phyloP scores from a whole-genome alignment of 169 alveolate genomes.

The Babesia gibsoni region DNA sequence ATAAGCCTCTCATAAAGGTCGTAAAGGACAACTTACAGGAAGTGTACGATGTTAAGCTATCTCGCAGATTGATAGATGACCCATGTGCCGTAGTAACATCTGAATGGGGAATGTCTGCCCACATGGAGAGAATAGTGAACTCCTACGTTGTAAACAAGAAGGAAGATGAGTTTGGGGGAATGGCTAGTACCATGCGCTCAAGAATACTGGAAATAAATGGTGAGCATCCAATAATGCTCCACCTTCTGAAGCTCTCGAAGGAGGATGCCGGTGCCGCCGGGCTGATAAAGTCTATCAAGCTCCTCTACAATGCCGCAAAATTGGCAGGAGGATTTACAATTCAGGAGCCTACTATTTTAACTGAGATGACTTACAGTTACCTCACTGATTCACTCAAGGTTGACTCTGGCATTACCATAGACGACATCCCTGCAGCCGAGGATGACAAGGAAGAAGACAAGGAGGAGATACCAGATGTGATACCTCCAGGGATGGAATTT shows the following conservation, averaged over 20 bases:
- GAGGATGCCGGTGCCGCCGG: constrained; percentile 48
- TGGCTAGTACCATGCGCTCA: constrained; percentile 65
- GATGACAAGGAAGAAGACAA: constrained; percentile 11
- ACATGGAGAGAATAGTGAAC: constrained; percentile 86
- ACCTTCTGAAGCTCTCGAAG: constrained; percentile 57
- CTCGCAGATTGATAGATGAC: constrained; percentile 81
- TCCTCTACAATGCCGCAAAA: constrained; percentile 76
- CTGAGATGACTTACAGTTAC: constrained; percentile 31
- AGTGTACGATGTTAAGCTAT: constrained; percentile 76
- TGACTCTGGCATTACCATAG: constrained; percentile 13
- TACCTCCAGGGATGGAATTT: constrained; percentile 19
- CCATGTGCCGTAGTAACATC: constrained; percentile 86
- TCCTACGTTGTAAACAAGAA: constrained; percentile 80
- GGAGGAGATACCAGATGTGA: constrained; percentile 6
- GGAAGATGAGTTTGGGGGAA: constrained; percentile 65
- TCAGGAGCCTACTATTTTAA: constrained; percentile 62
- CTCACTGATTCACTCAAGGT: constrained; percentile 32
- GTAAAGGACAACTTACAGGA: constrained; percentile 77
- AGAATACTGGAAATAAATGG: constrained; percentile 94
- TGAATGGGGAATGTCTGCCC: constrained; percentile 89
- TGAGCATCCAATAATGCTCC: constrained; percentile 91
- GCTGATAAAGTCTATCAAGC: constrained; percentile 58
- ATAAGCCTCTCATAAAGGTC: constrained; percentile 66
- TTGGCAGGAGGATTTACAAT: constrained; percentile 76
- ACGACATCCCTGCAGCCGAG: constrained; percentile 29